Evolutionary conservation across 192 early-diverging fungal species (phyloP).

Genomic region (Endogone sp.): DNA sequence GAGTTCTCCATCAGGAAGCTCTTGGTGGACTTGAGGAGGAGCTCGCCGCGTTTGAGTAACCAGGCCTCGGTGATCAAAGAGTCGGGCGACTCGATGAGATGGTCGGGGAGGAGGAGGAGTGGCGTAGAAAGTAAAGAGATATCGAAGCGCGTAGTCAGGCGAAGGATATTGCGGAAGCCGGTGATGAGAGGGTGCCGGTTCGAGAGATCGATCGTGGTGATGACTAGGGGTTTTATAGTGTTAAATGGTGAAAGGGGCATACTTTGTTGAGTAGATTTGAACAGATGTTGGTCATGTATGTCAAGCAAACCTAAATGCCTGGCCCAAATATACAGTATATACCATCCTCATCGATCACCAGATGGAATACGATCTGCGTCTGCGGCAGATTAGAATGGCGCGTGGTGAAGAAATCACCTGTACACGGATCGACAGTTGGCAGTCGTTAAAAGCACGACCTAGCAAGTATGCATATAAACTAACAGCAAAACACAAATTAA

Average conservation of each 20-base stretch:
- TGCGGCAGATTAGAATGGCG: constrained; percentile 71
- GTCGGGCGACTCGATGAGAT: constrained; percentile 20
- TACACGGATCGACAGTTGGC: too few species aligned
- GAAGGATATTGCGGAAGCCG: constrained; percentile 63
- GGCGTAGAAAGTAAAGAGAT: constrained; percentile 62
- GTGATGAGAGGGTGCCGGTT: constrained; percentile 36
- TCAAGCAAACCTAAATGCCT: constrained; percentile 6
- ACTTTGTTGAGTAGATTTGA: too few species aligned
- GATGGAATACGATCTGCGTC: constrained; percentile 70
- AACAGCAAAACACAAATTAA: constrained; percentile 3
- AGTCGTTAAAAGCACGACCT: too few species aligned
- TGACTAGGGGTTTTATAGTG: too few species aligned
- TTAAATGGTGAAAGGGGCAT: too few species aligned
- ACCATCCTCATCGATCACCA: constrained; percentile 60
- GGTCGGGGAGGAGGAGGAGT: constrained; percentile 58
- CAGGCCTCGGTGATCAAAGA: constrained; percentile 21
- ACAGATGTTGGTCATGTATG: constrained; percentile 17
- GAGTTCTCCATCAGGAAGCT: constrained; percentile 54
- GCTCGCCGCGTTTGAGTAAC: constrained; percentile 41
- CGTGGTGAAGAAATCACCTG: constrained; percentile 65
- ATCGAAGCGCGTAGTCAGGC: constrained; percentile 53
- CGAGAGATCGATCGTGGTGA: constrained; percentile 16
- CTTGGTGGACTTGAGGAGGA: constrained; percentile 46
- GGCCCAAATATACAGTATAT: neutral
- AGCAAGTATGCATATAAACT: too few species aligned